Percentiles rank a stretch among this genome's conserved stretches.
Conservation (phyloP, 148 eudicot genomes). For the Amaranthus hypochondriacus region DNA sequence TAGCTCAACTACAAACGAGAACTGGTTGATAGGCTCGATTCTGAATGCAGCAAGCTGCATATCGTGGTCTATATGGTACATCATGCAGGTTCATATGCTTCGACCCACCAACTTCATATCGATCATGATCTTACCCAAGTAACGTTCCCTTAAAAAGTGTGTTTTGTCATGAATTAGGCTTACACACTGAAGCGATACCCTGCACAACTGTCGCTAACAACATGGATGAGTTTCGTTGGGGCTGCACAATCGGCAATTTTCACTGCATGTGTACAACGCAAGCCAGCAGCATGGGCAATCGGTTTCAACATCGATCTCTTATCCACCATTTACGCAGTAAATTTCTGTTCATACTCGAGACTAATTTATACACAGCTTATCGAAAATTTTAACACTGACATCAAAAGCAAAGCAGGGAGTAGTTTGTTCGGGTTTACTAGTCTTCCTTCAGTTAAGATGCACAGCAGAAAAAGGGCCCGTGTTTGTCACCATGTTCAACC, state of each 20-base stretch:
- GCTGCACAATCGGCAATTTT: conserved; percentile 72
- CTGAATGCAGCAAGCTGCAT: conserved; percentile 62
- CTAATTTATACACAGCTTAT: neutral
- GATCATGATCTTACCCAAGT: too few species aligned
- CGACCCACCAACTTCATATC: neutral
- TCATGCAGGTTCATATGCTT: conserved; percentile 55
- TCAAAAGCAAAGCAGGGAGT: conserved; percentile 44
- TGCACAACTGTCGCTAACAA: conserved; percentile 59
- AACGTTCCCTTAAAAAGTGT: neutral
- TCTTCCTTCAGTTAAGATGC: conserved; percentile 63
- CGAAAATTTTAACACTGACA: neutral
- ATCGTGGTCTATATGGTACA: conserved; percentile 66
- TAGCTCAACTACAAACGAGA: conserved; percentile 26
- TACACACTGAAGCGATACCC: conserved; percentile 66
- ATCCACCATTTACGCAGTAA: conserved; percentile 67
- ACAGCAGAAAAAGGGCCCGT: conserved; percentile 68
- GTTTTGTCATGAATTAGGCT: conserved; percentile 37
- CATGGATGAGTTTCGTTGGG: conserved; percentile 69
- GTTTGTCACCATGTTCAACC: conserved; percentile 73
- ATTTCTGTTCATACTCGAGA: neutral
- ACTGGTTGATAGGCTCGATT: conserved; percentile 62
- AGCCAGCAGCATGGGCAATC: conserved; percentile 49
- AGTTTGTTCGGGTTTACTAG: conserved; percentile 49
- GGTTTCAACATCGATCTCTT: conserved; percentile 71
- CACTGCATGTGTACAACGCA: conserved; percentile 41